Conservation (phyloP, 2,329 filamentous ascomycete genomes). For the Penicillium sp. region DNA sequence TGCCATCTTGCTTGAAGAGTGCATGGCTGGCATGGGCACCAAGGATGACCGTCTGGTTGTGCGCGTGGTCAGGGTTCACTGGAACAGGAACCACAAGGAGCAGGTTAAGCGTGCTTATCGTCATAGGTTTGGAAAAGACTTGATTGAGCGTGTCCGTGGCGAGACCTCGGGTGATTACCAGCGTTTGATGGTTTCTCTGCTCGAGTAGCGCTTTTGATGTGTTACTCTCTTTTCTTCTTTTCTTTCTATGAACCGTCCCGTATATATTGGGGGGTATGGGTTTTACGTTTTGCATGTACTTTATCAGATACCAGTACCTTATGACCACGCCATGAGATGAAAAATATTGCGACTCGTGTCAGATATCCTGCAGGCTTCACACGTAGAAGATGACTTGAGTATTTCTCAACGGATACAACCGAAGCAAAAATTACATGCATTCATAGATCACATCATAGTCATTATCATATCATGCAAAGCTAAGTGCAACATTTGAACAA, state of each 20-base stretch:
- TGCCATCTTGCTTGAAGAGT: constrained; percentile 75
- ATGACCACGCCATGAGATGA: neutral
- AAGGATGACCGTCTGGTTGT: constrained; percentile 77
- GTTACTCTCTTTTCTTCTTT: neutral
- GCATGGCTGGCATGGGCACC: constrained; percentile 84
- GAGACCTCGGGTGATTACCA: constrained; percentile 87
- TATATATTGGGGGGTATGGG: neutral
- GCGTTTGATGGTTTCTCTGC: constrained; percentile 67
- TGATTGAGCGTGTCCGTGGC: constrained; percentile 68
- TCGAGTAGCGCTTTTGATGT: constrained; percentile 36
- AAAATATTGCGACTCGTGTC: neutral
- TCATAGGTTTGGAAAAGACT: constrained; percentile 64
- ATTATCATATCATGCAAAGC: constrained; percentile 14
- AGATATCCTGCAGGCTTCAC: neutral
- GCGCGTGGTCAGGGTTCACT: constrained; percentile 77
- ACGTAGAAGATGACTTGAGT: too few relatives aligned
- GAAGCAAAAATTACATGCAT: constrained; percentile 6
- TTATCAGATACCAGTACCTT: neutral
- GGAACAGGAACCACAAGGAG: constrained; percentile 71
- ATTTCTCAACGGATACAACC: neutral
- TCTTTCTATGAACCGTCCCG: neutral
- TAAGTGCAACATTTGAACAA: neutral
- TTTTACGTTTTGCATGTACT: neutral
- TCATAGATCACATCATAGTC: constrained; percentile 9
- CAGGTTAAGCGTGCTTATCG: constrained; percentile 77